Conservation (phyloP, 1,284 basidiomycete species). For the Moesziomyces aphidis region DNA sequence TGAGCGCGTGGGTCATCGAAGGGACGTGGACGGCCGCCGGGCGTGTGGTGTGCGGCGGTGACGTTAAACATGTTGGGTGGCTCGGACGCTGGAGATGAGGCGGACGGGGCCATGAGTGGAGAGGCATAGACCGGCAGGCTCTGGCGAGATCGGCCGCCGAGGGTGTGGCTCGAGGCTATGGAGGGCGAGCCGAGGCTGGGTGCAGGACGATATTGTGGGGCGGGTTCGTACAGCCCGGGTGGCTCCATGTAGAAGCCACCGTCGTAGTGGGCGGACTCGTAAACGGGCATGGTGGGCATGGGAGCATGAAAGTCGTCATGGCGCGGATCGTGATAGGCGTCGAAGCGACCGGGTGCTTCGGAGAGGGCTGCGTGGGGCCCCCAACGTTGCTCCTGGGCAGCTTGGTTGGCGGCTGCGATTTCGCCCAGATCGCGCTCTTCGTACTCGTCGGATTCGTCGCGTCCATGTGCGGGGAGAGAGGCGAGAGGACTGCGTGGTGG, state of each 20-base stretch:
- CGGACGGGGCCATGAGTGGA: conserved; percentile 23
- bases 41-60: conserved; percentile 47
- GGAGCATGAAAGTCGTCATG: conserved; percentile 9
- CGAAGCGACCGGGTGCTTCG: conserved; percentile 28
- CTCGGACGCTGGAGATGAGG: conserved; percentile 32
- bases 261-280: conserved; percentile 25
- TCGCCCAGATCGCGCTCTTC: conserved; percentile 46
- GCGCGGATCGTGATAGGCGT: conserved; percentile 21
- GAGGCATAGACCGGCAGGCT: conserved; percentile 36
- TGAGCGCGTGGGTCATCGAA: conserved; percentile 9
- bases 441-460: conserved; percentile 45
- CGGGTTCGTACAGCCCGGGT: conserved; percentile 11
- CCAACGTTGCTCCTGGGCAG: conserved; percentile 40
- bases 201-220: conserved; percentile 9
- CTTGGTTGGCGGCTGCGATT: conserved; percentile 43
- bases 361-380: conserved; percentile 38
- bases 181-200: conserved; percentile 21
- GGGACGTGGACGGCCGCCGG: conserved; percentile 14
- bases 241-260: conserved; percentile 38
- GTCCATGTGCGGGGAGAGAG: conserved; percentile 12
- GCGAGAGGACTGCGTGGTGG: conserved; percentile 28
- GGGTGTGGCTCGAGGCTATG: conserved; percentile 26
- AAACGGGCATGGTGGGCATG: conserved; percentile 23
- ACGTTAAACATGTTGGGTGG: conserved; percentile 49
- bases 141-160: conserved; percentile 22